Evolutionary conservation across 495 filamentous ascomycete genomes (phyloP).

Genomic region (Penicillium atrosanguineum): DNA sequence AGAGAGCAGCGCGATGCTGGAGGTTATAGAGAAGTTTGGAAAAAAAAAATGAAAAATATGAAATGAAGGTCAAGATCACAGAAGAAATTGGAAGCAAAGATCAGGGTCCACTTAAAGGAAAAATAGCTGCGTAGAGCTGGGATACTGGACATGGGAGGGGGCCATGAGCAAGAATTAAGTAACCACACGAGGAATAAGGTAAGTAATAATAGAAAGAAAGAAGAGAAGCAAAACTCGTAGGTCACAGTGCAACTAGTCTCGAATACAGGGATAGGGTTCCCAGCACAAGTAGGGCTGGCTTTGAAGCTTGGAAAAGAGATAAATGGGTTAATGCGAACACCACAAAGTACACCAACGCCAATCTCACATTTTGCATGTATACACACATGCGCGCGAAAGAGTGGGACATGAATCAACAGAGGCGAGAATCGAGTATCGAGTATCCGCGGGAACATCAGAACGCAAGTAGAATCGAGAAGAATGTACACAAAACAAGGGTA

Average conservation of each 20-base stretch:
- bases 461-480: conserved; percentile 26
- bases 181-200: conserved; percentile 34
- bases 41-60: background rate
- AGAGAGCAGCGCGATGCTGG: background rate
- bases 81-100: background rate
- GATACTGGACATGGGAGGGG: conserved; percentile 1
- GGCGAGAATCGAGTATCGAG: conserved; percentile 19
- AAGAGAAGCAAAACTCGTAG: conserved; percentile 32
- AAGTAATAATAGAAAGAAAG: conserved; percentile 31
- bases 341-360: conserved; percentile 43
- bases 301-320: conserved; percentile 4
- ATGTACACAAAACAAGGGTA: conserved; percentile 50
- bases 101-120: background rate
- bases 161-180: conserved; percentile 26
- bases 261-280: conserved; percentile 28
- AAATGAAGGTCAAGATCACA: background rate
- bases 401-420: conserved; percentile 15
- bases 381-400: conserved; percentile 19
- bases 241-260: conserved; percentile 36
- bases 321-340: conserved; percentile 29
- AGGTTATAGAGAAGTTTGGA: no score
- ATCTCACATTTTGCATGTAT: conserved; percentile 21
- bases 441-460: conserved; percentile 19
- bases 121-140: background rate
- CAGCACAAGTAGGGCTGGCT: conserved; percentile 2